phyloP scores from a whole-genome alignment of 306 rosid genomes.

The Medicago truncatula region DNA sequence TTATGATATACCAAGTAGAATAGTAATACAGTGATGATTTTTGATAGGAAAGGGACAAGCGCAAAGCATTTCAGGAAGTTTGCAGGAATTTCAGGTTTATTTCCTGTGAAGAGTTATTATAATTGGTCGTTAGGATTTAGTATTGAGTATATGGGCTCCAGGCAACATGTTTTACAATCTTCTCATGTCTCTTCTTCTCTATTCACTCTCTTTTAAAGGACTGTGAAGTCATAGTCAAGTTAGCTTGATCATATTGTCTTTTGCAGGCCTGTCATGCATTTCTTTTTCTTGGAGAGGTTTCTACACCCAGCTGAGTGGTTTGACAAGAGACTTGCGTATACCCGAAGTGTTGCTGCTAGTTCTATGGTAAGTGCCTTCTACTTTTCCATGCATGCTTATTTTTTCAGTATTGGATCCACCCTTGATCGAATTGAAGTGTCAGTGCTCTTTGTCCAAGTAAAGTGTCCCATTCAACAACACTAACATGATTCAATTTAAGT shows the following conservation, averaged over 20 bases:
- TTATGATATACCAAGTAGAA: conserved; percentile 22
- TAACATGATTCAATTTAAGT: conserved; percentile 34
- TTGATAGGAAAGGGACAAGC: conserved; percentile 89
- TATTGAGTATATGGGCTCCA: neutral
- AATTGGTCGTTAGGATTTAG: neutral
- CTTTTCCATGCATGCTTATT: conserved; percentile 16
- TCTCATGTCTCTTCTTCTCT: neutral
- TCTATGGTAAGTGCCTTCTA: conserved; percentile 75
- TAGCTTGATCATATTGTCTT: conserved; percentile 30
- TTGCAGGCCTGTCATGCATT: conserved; percentile 95
- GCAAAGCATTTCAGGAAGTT: conserved; percentile 82
- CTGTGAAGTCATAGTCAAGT: conserved; percentile 20
- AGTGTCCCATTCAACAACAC: conserved; percentile 26
- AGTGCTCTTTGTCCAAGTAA: conserved; percentile 13
- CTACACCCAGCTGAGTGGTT: conserved; percentile 93
- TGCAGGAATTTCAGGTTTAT: conserved; percentile 53
- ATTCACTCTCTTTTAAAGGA: conserved; percentile 14
- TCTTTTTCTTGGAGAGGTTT: conserved; percentile 95
- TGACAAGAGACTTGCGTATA: conserved; percentile 91
- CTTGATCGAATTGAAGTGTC: conserved; percentile 4
- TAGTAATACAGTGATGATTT: conserved; percentile 20
- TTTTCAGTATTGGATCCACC: conserved; percentile 22
- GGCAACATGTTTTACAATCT: neutral
- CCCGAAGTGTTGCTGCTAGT: conserved; percentile 94
- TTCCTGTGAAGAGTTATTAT: conserved; percentile 12